phyloP scores from a whole-genome alignment of 768 basidiomycete species.

The Boletus subparvulus region DNA sequence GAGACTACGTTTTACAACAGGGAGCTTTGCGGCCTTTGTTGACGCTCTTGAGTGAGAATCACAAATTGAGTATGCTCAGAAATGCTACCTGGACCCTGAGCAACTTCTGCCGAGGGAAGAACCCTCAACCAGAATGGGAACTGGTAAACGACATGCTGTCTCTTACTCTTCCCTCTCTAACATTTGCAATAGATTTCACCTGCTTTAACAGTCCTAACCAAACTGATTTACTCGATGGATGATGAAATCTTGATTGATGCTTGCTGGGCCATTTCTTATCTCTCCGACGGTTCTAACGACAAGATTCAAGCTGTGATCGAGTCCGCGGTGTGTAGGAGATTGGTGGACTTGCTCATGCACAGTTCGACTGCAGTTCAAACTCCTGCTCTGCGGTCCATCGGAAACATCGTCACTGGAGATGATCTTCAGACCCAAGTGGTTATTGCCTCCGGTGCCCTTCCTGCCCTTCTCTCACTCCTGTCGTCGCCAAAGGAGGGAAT shows the following conservation, averaged over 20 bases:
- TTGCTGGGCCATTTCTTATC: constrained; percentile 99
- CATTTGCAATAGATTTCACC: constrained; percentile 79
- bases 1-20: constrained; percentile 93
- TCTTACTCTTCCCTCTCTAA: constrained; percentile 13
- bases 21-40: constrained; percentile 93
- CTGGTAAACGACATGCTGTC: constrained; percentile 54
- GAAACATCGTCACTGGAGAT: constrained; percentile 99
- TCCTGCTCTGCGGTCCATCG: constrained; percentile 95
- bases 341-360: constrained; percentile 97
- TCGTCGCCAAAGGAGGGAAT: constrained; percentile 99
- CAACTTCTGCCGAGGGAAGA: constrained; percentile 98
- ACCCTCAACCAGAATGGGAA: constrained; percentile 98
- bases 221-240: constrained; percentile 97
- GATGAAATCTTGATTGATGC: constrained; percentile 99
- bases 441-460: constrained; percentile 95
- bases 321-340: constrained; percentile 93
- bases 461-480: constrained; percentile 88
- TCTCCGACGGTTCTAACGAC: constrained; percentile 98
- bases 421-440: constrained; percentile 99
- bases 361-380: constrained; percentile 95
- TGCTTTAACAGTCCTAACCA: constrained; percentile 93
- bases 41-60: constrained; percentile 87
- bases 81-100: constrained; percentile 99
- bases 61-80: constrained; percentile 97
- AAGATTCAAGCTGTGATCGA: constrained; percentile 99